A percentile compares a stretch with the other conserved stretches of the same genome.
These are phyloP conservation scores for Candida tibetensis DNA, from an alignment of 805 yeast genomes.

Conservation along the genomic window DNA sequence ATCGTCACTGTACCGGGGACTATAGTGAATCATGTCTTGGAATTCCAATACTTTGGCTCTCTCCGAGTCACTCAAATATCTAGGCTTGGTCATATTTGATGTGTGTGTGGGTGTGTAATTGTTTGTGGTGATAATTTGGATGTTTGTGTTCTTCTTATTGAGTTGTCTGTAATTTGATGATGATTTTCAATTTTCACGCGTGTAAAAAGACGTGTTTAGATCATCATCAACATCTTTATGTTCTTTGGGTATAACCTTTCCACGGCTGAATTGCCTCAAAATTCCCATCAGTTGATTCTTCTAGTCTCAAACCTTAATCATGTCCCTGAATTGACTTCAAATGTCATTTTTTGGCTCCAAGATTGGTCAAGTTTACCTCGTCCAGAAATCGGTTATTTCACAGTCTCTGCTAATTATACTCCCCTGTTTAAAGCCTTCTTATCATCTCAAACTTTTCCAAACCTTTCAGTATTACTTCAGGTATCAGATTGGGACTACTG, in stretches of 20 bases:
- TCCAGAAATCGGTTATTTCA: not conserved
- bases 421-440: not conserved
- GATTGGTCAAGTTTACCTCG: not conserved
- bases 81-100: conserved; percentile 45
- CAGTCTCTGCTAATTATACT: not conserved
- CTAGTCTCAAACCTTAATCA: not conserved
- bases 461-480: not conserved
- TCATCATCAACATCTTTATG: no score
- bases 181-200: not conserved
- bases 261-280: not conserved
- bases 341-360: not conserved
- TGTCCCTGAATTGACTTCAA: not conserved
- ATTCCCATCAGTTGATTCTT: not conserved
- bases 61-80: conserved; percentile 80
- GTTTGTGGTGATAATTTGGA: not conserved
- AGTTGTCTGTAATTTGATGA: no score
- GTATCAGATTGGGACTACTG: not conserved
- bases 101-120: not conserved
- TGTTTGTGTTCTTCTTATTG: not conserved
- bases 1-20: conserved; percentile 91
- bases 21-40: conserved; percentile 91
- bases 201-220: not conserved
- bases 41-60: conserved; percentile 84
- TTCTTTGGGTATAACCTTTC: not conserved
- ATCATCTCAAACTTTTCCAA: not conserved